Evolutionary conservation across 1,284 basidiomycete species (phyloP), one percentile per base, ranked within the genome.

Genomic region (Ustilago loliicola): DNA sequence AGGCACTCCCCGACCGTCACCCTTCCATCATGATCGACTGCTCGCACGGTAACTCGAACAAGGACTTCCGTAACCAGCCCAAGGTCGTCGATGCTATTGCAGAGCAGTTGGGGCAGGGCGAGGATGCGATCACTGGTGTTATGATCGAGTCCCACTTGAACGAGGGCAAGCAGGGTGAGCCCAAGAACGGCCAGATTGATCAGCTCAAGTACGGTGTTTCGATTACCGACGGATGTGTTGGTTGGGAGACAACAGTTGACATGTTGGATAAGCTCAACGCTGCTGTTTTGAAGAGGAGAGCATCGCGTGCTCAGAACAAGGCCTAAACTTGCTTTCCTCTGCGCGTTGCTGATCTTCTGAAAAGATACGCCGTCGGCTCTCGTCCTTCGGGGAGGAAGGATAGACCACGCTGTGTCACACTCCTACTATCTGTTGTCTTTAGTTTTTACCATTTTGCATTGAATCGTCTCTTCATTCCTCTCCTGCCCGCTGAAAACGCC

Each of bases 61-160:
- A 86, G 77, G 85, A 86, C 73, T 86, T 61, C 77, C 78, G 85
- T 61, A 86, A 86, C 72, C 85, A 86, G 67, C 80, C 83, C 57
- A 83, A 87, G 72, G 85, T 96, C 54, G 87, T 96, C 59, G 90
- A 91, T 60, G 88, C 90, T 82, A 90, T 98, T 79, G 93, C 92
- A 86, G 87, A 88, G 21, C 96, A 98, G 88, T 90, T 98, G 65
- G 89, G 87, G 11, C 90, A 90, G 9, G 95, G 95, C 53, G 91
- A 95, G 80, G 90, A 88, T 67, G 89, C 90, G 64, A 94, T 98
- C 87, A 95, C 93, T 1, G 96, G 96, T 72, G 94, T 98, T 78
- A 98, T 98, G 96, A 91, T 99, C 86, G 96, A 99, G 89, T 93
- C 92, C 45, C 93, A 98, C 87, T 91, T 98, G 87, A 92, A 93